Evolutionary conservation across 129 eudicot species (phyloP).

Genomic region (Lactuca saligna): DNA sequence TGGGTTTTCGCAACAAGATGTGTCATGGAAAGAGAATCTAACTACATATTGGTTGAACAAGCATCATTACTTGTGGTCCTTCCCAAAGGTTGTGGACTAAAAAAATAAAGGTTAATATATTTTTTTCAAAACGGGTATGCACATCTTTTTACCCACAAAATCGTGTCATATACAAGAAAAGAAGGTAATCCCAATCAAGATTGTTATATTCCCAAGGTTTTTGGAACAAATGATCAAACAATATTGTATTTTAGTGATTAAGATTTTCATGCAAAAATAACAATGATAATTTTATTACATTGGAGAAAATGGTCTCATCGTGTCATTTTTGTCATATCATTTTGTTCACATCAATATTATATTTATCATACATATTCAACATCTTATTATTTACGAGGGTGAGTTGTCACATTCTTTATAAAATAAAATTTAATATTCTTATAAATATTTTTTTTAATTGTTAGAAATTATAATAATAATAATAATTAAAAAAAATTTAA

Average conservation of each 20-base stretch:
- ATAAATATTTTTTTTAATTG: too few species aligned
- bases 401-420: too few species aligned
- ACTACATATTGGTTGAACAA: conserved; percentile 26
- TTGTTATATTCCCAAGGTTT: conserved; percentile 6
- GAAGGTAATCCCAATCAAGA: conserved; percentile 13
- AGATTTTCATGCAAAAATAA: background rate
- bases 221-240: background rate
- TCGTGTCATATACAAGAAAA: conserved; percentile 14
- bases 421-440: too few species aligned
- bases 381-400: too few species aligned
- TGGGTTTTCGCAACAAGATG: conserved; percentile 1
- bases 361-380: too few species aligned
- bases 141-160: conserved; percentile 26
- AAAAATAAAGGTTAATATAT: background rate
- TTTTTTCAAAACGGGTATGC: conserved; percentile 7
- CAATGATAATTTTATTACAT: too few species aligned
- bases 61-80: conserved; percentile 23
- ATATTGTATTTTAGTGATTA: background rate
- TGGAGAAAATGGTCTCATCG: too few species aligned
- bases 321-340: too few species aligned
- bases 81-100: conserved; percentile 39
- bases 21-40: conserved; percentile 28
- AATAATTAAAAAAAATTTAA: too few species aligned
- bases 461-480: too few species aligned
- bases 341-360: too few species aligned